A percentile compares a stretch with the other conserved stretches of the same genome.
Evolutionary conservation across 202 grass and related monocot genomes (phyloP).

Genomic region (Thinopyrum obtusiflorum): DNA sequence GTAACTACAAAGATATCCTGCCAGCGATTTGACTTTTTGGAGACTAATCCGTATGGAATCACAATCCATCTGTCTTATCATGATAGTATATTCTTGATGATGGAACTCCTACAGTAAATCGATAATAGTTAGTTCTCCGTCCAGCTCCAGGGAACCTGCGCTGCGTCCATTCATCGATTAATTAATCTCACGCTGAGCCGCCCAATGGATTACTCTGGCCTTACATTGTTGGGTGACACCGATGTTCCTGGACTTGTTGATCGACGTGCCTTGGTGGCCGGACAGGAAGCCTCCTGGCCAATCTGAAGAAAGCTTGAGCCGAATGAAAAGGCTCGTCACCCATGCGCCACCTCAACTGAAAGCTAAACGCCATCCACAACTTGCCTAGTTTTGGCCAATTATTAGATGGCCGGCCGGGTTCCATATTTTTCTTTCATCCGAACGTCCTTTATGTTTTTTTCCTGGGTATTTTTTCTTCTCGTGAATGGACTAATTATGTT

Average conservation of each 20-base stretch:
- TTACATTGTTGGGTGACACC: constrained; percentile 15
- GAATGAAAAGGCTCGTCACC: neutral
- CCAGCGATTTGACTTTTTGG: constrained; percentile 21
- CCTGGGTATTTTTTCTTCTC: neutral
- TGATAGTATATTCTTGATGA: neutral
- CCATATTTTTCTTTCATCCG: constrained; percentile 1
- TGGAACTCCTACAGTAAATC: neutral
- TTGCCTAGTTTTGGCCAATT: constrained; percentile 40
- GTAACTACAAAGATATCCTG: no score
- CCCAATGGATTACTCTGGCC: neutral
- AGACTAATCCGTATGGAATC: neutral
- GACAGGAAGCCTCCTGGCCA: constrained; percentile 30
- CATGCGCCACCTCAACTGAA: constrained; percentile 30
- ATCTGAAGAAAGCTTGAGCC: constrained; percentile 18
- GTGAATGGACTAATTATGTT: constrained; percentile 28
- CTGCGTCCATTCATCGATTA: neutral
- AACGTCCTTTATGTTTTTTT: neutral
- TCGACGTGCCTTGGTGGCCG: neutral
- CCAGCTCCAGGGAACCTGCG: constrained; percentile 10
- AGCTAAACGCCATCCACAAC: constrained; percentile 42
- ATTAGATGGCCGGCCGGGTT: constrained; percentile 25
- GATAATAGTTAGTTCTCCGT: neutral
- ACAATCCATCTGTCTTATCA: constrained; percentile 2
- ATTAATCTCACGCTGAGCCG: constrained; percentile 24
- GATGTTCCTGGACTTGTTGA: constrained; percentile 32